These are phyloP conservation scores for Penicillium sp. DNA, from an alignment of 2,329 filamentous ascomycete genomes.

Conservation along the genomic window DNA sequence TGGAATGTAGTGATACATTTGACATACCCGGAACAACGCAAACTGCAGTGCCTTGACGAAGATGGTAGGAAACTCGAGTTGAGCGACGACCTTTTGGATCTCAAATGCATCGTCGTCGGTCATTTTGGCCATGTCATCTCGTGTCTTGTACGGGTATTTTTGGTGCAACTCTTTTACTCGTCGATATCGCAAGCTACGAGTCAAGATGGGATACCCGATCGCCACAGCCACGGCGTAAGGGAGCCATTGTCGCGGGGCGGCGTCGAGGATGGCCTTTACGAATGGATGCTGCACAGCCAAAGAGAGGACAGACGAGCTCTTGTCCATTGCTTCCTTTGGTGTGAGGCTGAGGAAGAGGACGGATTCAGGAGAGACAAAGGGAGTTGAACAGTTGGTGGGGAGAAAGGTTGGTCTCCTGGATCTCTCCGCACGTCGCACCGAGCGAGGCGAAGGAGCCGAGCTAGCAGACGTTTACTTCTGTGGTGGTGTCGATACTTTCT, in stretches of 20 bases:
- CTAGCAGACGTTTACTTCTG: no score
- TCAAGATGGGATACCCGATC: slow-evolving; percentile 24
- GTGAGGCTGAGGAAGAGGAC: neutral
- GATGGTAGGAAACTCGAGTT: slow-evolving; percentile 53
- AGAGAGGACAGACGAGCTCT: neutral
- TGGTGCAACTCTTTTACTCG: slow-evolving; percentile 34
- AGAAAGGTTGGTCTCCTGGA: no score
- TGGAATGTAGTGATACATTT: neutral
- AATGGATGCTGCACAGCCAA: slow-evolving; percentile 3
- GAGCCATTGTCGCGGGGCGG: slow-evolving; percentile 14
- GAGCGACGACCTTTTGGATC: slow-evolving; percentile 43
- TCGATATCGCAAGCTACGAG: slow-evolving; percentile 26
- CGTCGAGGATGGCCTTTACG: slow-evolving; percentile 1
- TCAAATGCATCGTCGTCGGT: slow-evolving; percentile 49
- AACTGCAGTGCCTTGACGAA: slow-evolving; percentile 50
- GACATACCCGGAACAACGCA: slow-evolving; percentile 50
- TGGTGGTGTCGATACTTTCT: no score
- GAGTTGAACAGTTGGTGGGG: no score
- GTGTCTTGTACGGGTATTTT: slow-evolving; percentile 42
- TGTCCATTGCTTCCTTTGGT: slow-evolving; percentile 4
- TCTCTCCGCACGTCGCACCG: no score
- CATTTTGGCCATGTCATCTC: slow-evolving; percentile 47
- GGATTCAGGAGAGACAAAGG: no score
- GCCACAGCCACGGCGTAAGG: slow-evolving; percentile 20
- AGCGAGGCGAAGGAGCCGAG: no score